Evolutionary conservation across 768 basidiomycete species (phyloP), one percentile per base, ranked within the genome.

Genomic region (Panaeolus cyanescens): DNA sequence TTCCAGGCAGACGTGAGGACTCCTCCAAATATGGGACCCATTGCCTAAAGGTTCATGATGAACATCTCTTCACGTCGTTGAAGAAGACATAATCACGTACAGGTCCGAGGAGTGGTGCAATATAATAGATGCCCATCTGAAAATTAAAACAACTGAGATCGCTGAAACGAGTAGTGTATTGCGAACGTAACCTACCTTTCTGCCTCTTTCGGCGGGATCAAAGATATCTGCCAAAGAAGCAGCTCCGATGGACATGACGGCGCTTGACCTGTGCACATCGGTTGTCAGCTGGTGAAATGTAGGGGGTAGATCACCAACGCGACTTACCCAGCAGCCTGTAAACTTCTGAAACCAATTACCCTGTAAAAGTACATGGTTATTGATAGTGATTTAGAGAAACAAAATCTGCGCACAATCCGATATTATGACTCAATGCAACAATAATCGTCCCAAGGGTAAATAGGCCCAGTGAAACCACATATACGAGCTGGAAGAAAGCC

Each of bases 151-250:
- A 30, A 34, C 34, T 50, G 4, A 42, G 32, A 15, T 25, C 7
- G 13, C 50, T 22, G 53, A 5, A 19, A 20, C 3, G 13, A 20
- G 9, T 19, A 40, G 56, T 17, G 54, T 45, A 13, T 8, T 39
- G 5, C 15, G 10, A 19, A 17, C 33, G 33, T 19, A 22, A 34
- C 62, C 40, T 62, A 77, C 80, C 73, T 85, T 89, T 19, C 82
- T 85, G 4, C 93, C 93, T 55, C 92, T 80, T 69, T 92, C 88
- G 10, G 80, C 77, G 0, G 89, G 84, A 25, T 92, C 90, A 65
- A 85, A 93, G 3, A 93, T 87, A 69, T 93, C 91, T 1, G 90
- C 90, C 3, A 93, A 75, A 3, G 91, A 90, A 13, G 88, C 91
- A 0, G 90, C 89, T 4, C 92, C 93, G 58, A 93, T 85, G 0